Conservation (phyloP, 2,329 filamentous ascomycete species). For the Dothidotthia symphoricarpi region DNA sequence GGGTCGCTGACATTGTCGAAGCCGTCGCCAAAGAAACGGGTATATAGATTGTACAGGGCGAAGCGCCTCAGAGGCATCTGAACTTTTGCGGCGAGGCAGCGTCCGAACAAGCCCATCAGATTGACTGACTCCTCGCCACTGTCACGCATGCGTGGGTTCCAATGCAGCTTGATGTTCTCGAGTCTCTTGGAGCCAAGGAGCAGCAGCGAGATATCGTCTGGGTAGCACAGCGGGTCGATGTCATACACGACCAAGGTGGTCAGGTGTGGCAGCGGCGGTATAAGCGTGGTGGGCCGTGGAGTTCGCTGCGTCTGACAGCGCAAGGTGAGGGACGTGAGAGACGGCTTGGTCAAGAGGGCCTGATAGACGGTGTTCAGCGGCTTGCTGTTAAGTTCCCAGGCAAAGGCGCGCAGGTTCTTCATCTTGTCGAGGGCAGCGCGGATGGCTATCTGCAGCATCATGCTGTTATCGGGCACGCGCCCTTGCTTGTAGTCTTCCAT, state of each 20-base stretch:
- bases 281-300: slow-evolving; percentile 56
- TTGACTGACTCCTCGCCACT: slow-evolving; percentile 58
- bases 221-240: slow-evolving; percentile 64
- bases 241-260: slow-evolving; percentile 55
- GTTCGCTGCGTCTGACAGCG: slow-evolving; percentile 57
- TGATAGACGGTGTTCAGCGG: slow-evolving; percentile 59
- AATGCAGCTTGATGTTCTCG: slow-evolving; percentile 57
- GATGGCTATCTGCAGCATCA: slow-evolving; percentile 62
- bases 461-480: slow-evolving; percentile 61
- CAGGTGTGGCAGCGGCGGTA: slow-evolving; percentile 58
- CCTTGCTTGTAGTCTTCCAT: slow-evolving; percentile 59
- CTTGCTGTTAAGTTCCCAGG: slow-evolving; percentile 62
- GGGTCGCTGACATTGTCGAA: slow-evolving; percentile 48
- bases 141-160: slow-evolving; percentile 61
- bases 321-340: slow-evolving; percentile 55
- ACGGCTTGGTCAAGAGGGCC: slow-evolving; percentile 52
- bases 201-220: slow-evolving; percentile 60
- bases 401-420: slow-evolving; percentile 55
- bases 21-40: slow-evolving; percentile 49
- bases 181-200: slow-evolving; percentile 55
- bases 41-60: slow-evolving; percentile 59
- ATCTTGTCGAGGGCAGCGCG: slow-evolving; percentile 61
- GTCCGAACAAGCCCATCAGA: slow-evolving; percentile 57
- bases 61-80: slow-evolving; percentile 52
- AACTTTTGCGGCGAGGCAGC: slow-evolving; percentile 50